Evolutionary conservation across 495 filamentous ascomycete genomes (phyloP).

Genomic region (Xylaria acuta): DNA sequence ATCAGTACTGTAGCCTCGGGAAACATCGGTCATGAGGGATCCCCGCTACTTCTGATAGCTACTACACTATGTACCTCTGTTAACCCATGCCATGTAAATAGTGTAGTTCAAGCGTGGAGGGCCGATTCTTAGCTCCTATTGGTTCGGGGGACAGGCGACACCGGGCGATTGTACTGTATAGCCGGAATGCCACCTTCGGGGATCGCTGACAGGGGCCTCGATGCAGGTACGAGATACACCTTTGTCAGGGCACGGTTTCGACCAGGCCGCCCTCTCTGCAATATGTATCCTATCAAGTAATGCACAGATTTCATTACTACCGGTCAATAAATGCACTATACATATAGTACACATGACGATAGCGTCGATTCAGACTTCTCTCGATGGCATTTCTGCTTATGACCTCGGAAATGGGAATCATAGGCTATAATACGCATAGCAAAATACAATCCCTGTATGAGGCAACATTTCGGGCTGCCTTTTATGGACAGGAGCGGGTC

Average conservation of each 20-base stretch:
- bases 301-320: not conserved
- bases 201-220: constrained; percentile 21
- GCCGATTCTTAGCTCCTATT: not conserved
- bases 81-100: not conserved
- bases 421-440: not conserved
- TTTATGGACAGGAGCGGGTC: not conserved
- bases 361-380: not conserved
- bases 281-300: not conserved
- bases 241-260: constrained; percentile 11
- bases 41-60: not conserved
- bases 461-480: not conserved
- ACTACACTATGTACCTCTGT: not conserved
- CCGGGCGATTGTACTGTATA: no score
- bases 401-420: not conserved
- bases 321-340: not conserved
- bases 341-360: not conserved
- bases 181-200: constrained; percentile 16
- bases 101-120: not conserved
- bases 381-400: not conserved
- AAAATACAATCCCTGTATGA: no score
- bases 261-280: constrained; percentile 1
- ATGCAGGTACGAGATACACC: constrained; percentile 26
- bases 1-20: not conserved
- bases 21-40: constrained; percentile 3
- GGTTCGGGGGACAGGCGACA: not conserved